Percentiles rank a stretch among this genome's conserved stretches.
These are phyloP conservation scores for Penicillium egyptiacum DNA, from an alignment of 495 filamentous ascomycete species.

Conservation along the genomic window DNA sequence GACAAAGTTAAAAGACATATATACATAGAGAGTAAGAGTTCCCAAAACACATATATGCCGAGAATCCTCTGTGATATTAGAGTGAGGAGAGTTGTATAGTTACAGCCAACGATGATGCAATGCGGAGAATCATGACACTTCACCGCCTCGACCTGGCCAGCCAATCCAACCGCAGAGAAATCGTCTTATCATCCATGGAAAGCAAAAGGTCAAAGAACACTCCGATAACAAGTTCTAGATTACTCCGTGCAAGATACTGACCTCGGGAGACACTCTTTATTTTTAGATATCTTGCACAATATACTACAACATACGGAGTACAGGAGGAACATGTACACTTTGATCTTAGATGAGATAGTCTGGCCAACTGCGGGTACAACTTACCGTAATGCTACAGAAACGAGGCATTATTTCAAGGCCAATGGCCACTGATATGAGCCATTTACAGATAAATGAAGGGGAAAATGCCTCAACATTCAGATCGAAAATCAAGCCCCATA, in stretches of 20 bases:
- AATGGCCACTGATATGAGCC: neutral
- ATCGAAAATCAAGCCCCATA: neutral
- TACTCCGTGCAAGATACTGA: neutral
- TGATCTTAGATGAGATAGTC: neutral
- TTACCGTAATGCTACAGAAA: neutral
- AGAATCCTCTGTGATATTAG: too few species aligned
- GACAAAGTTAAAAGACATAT: too few species aligned
- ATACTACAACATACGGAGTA: neutral
- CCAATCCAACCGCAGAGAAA: conserved; percentile 22
- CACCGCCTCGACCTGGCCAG: conserved; percentile 26
- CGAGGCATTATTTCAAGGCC: conserved; percentile 1
- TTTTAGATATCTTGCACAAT: neutral
- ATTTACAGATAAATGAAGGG: neutral
- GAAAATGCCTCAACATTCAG: conserved; percentile 1
- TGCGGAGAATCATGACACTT: conserved; percentile 22
- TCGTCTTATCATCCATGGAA: conserved; percentile 19
- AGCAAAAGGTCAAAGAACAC: neutral
- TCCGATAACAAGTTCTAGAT: conserved; percentile 2
- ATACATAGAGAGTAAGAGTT: neutral
- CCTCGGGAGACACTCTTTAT: neutral
- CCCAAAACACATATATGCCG: neutral
- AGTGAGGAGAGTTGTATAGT: neutral
- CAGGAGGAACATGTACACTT: neutral
- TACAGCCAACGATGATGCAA: conserved; percentile 24
- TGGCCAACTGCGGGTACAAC: neutral